Conservation (phyloP, 2,329 filamentous ascomycete genomes). For the Alternaria dauci region DNA sequence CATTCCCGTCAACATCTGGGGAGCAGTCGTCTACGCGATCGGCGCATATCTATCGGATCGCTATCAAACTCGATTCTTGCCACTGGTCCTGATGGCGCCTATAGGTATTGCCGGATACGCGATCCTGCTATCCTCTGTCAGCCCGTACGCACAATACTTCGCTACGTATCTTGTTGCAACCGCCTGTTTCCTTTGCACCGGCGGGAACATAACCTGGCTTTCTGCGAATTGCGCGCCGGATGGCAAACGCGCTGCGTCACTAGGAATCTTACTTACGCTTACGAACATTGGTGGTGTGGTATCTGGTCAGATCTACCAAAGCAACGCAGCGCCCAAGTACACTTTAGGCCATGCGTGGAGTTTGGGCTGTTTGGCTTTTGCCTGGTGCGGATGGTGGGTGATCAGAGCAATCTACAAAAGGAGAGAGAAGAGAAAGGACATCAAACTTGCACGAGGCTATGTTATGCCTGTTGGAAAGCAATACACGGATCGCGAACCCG, state of each 20-base stretch:
- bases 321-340: constrained; percentile 36
- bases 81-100: constrained; percentile 44
- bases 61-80: constrained; percentile 50
- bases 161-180: constrained; percentile 47
- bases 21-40: constrained; percentile 51
- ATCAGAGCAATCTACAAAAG: constrained; percentile 43
- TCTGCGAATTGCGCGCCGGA: constrained; percentile 44
- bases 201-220: constrained; percentile 47
- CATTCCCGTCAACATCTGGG: constrained; percentile 55
- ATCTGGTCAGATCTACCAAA: constrained; percentile 45
- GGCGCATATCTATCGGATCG: constrained; percentile 52
- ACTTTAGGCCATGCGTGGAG: constrained; percentile 50
- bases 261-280: constrained; percentile 45
- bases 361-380: constrained; percentile 47
- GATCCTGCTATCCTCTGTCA: constrained; percentile 40
- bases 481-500: constrained; percentile 43
- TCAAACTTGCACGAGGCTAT: constrained; percentile 33
- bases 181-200: constrained; percentile 46
- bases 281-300: constrained; percentile 48
- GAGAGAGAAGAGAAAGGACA: constrained; percentile 46
- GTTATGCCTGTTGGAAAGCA: constrained; percentile 18
- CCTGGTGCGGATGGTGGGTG: constrained; percentile 53
- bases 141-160: constrained; percentile 38
- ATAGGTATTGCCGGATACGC: constrained; percentile 45
- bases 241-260: constrained; percentile 43